Percentiles rank a stretch among this genome's conserved stretches.
Evolutionary conservation across 176 grass and related monocot genomes (phyloP).

Genomic region (Ampelocalamus luodianensis): DNA sequence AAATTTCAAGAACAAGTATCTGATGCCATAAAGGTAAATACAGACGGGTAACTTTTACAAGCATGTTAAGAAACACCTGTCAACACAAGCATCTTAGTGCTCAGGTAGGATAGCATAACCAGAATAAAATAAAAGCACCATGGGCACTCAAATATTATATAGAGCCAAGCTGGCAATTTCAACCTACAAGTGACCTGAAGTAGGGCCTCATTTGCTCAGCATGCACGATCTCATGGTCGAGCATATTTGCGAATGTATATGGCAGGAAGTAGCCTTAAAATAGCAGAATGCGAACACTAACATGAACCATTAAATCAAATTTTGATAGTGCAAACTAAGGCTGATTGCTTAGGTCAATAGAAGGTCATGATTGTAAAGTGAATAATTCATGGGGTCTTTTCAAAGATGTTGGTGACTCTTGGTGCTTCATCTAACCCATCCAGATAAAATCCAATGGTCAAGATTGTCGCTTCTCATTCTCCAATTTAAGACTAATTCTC

Average conservation of each 20-base stretch:
- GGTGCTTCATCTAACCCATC: slow-evolving; percentile 25
- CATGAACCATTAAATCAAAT: slow-evolving; percentile 20
- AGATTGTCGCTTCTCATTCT: not conserved
- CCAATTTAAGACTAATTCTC: slow-evolving; percentile 2
- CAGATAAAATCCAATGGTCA: not conserved
- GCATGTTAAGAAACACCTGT: slow-evolving; percentile 97
- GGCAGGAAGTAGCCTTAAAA: slow-evolving; percentile 18
- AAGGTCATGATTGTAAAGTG: slow-evolving; percentile 11
- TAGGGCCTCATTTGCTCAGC: not conserved
- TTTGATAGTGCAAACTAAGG: slow-evolving; percentile 12
- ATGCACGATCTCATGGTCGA: not conserved
- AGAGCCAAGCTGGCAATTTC: slow-evolving; percentile 23
- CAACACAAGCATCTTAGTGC: slow-evolving; percentile 46
- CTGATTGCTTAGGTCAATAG: slow-evolving; percentile 9
- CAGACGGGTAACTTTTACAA: slow-evolving; percentile 91
- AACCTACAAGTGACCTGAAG: slow-evolving; percentile 6
- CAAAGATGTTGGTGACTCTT: slow-evolving; percentile 1
- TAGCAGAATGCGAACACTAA: slow-evolving; percentile 24
- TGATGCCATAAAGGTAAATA: slow-evolving; percentile 98
- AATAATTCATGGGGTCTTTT: not conserved
- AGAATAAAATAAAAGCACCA: slow-evolving; percentile 35
- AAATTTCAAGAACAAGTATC: slow-evolving; percentile 97
- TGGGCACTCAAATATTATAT: slow-evolving; percentile 8
- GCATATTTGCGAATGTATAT: not conserved
- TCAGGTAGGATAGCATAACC: slow-evolving; percentile 33